Conservation (phyloP, 208 protist species). For the Acanthamoeba healyi region DNA sequence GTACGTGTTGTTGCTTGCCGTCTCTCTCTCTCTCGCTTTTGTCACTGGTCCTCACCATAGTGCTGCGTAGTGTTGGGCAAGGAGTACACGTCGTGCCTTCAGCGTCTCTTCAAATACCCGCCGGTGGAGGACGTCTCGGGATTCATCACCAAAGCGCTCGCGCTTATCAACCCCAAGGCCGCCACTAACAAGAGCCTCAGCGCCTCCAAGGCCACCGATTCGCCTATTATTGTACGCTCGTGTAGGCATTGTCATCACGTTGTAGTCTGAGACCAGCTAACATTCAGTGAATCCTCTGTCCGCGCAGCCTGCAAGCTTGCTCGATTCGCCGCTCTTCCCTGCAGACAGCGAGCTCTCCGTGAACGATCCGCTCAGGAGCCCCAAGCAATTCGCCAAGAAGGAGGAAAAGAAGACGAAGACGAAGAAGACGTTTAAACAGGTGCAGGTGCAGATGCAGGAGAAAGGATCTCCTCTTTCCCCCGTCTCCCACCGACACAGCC, state of each 20-base stretch:
- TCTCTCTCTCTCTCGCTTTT: not conserved
- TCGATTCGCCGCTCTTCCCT: not conserved
- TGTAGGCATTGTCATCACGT: too few relatives aligned
- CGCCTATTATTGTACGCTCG: not conserved
- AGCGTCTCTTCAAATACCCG: conserved; percentile 87
- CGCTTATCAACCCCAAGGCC: conserved; percentile 17
- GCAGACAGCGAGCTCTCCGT: not conserved
- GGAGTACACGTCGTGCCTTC: conserved; percentile 82
- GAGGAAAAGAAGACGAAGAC: not conserved
- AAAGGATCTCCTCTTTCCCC: too few relatives aligned
- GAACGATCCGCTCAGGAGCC: not conserved
- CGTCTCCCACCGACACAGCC: not conserved
- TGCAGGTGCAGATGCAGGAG: not conserved
- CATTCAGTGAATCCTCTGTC: too few relatives aligned
- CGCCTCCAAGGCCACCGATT: not conserved
- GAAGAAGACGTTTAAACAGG: too few relatives aligned
- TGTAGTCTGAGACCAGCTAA: too few relatives aligned
- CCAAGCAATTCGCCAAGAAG: not conserved
- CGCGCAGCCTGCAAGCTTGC: not conserved
- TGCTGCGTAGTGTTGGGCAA: conserved; percentile 76
- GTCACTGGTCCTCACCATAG: not conserved
- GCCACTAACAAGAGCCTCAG: too few relatives aligned
- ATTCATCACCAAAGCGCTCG: conserved; percentile 82
- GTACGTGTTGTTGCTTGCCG: conserved; percentile 69
- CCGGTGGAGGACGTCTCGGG: conserved; percentile 86